Base-by-base conservation (phyloP, 192 early-diverging fungal genomes). In the Coemansia sp. region DNA sequence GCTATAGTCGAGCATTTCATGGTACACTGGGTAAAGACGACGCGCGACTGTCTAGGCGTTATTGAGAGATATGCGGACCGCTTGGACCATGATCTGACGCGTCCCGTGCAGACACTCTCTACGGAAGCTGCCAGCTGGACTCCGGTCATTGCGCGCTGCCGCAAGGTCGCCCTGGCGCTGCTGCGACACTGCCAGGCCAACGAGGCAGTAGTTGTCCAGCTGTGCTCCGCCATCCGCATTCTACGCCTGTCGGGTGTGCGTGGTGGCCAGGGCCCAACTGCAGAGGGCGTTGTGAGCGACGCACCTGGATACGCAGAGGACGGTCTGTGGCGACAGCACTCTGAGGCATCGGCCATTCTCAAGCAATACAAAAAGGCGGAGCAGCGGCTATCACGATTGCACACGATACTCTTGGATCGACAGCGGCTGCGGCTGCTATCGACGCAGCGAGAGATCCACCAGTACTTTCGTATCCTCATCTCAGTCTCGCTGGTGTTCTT, bases 71-170 rank as follows among this genome's bases (percentile, higher is more conserved):
- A 69, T 20, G 65, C 72, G 0, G 80, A 83, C 40, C 38, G 40
- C 24, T 29, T 83, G 60, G 80, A 83, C 68, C 60, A 70, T 33
- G 80, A 83, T n/a, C 42, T 83, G 57, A 75, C 76, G 16, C 60
- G 38, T 5, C 80, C 80, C 0, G 67, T 83, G 51, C 57, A 54
- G 15, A 73, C 11, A 22, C 57, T 40, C 41, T 75, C 76, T 3
- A 12, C 73, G 0, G 80, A 83, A 36, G 73, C 76, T 9, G 72
- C 80, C 1, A 77, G 34, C 62, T 83, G 80, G 80, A 72, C 80
- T 12, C 80, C 80, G 1, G 70, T 83, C n/a, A 78, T 83, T 54
- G 80, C 70, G 2, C 76, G 80, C 52, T 78, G 80, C 65, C 76
- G 80, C 11, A 83, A 83, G 65, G 71, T 72, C 20, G 71, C 76